Percentiles rank a stretch among this genome's conserved stretches.
Conservation (phyloP, 805 yeast species). For the Candida glaebosa region DNA sequence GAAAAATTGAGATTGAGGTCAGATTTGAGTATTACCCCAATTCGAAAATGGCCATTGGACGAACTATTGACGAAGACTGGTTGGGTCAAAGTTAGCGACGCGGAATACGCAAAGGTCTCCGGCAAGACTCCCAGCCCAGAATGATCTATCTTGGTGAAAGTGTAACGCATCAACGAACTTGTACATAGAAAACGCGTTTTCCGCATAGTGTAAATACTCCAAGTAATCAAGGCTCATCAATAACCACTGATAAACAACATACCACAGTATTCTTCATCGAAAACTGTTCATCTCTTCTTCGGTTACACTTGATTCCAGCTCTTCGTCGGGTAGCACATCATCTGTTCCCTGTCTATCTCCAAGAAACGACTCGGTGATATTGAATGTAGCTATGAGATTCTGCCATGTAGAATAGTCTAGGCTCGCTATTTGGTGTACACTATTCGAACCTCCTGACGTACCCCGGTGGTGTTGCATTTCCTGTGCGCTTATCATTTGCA, state of each 20-base stretch:
- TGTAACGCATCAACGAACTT: neutral
- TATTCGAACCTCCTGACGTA: conserved; percentile 22
- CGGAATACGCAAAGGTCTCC: conserved; percentile 13
- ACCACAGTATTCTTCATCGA: no score
- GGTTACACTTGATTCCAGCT: conserved; percentile 7
- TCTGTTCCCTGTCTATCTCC: conserved; percentile 36
- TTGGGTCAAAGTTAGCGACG: conserved; percentile 37
- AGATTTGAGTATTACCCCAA: conserved; percentile 55
- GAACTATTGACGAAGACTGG: conserved; percentile 49
- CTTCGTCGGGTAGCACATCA: conserved; percentile 22
- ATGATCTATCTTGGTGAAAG: no score
- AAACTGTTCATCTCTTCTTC: neutral
- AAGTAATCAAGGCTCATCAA: no score
- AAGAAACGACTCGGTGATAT: conserved; percentile 54
- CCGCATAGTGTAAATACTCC: no score
- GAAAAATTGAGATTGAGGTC: conserved; percentile 52
- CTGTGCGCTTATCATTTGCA: conserved; percentile 30
- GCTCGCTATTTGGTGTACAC: conserved; percentile 70
- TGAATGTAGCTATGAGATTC: conserved; percentile 47
- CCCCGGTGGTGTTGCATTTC: conserved; percentile 16
- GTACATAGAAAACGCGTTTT: neutral
- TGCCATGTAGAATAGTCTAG: conserved; percentile 68
- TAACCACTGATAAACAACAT: no score
- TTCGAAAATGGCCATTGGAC: conserved; percentile 78
- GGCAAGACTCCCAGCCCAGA: conserved; percentile 3